A percentile compares a stretch with the other conserved stretches of the same genome.
These are phyloP conservation scores for Rhodamnia rubescens DNA, from an alignment of 345 rosid species.

Conservation along the genomic window DNA sequence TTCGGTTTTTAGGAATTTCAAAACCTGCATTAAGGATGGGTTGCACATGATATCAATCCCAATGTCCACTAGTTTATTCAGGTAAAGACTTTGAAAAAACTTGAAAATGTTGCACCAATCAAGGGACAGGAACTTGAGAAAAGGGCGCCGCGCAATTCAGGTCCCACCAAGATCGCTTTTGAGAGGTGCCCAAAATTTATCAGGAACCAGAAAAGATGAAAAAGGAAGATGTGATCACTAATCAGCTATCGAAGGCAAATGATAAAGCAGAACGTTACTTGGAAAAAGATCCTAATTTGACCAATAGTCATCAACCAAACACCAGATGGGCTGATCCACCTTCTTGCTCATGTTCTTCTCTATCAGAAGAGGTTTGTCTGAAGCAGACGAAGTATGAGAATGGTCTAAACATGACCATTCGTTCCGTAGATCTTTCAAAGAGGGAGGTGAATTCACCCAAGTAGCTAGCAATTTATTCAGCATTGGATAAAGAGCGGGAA, in stretches of 20 bases:
- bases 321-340: not conserved
- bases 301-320: not conserved
- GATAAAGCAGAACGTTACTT: not conserved
- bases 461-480: not conserved
- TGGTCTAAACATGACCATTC: not conserved
- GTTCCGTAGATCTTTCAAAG: not conserved
- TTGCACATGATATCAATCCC: slow-evolving; percentile 22
- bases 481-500: not conserved
- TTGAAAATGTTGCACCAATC: slow-evolving; percentile 16
- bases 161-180: slow-evolving; percentile 4
- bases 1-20: not conserved
- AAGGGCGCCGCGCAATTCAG: slow-evolving; percentile 6
- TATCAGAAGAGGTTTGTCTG: not conserved
- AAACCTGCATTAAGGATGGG: not conserved
- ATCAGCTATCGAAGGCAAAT: not conserved
- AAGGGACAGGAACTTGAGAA: not conserved
- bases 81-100: not conserved
- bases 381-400: not conserved
- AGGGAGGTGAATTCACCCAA: not conserved
- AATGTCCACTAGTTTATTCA: not conserved
- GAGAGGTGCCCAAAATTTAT: not conserved
- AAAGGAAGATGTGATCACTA: not conserved
- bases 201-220: not conserved
- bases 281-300: not conserved
- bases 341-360: not conserved